These are phyloP conservation scores for Leucosporidium scottii DNA, from an alignment of 768 basidiomycete species.

Conservation along the genomic window DNA sequence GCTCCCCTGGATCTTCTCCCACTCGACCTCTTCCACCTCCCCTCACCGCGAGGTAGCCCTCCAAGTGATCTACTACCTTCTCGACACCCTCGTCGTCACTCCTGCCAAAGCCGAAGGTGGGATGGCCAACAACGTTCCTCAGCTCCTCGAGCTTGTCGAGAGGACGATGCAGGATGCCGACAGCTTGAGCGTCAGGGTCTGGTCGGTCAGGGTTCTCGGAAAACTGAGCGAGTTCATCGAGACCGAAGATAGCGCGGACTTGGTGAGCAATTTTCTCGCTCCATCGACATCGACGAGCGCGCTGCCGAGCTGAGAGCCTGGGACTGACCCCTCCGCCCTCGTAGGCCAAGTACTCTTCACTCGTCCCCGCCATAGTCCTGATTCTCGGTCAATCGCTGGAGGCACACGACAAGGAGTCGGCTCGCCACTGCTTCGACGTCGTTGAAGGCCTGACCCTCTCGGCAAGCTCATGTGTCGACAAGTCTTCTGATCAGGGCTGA, in stretches of 20 bases:
- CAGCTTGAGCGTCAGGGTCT: slow-evolving; percentile 81
- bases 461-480: slow-evolving; percentile 46
- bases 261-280: slow-evolving; percentile 54
- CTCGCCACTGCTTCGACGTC: slow-evolving; percentile 87
- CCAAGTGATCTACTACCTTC: slow-evolving; percentile 79
- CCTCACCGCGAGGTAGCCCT: slow-evolving; percentile 84
- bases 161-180: slow-evolving; percentile 69
- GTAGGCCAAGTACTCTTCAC: slow-evolving; percentile 75
- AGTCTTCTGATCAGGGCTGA: no score
- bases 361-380: slow-evolving; percentile 78
- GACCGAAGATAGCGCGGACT: slow-evolving; percentile 71
- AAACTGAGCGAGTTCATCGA: slow-evolving; percentile 90
- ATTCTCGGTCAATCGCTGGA: slow-evolving; percentile 81
- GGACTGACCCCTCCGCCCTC: no score
- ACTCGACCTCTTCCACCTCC: slow-evolving; percentile 60
- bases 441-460: slow-evolving; percentile 92
- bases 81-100: slow-evolving; percentile 80
- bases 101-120: slow-evolving; percentile 52
- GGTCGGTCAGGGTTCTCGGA: slow-evolving; percentile 79
- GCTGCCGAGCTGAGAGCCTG: no score
- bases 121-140: slow-evolving; percentile 52
- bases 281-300: no score
- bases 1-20: slow-evolving; percentile 74
- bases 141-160: slow-evolving; percentile 73
- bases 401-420: slow-evolving; percentile 66